phyloP scores from a whole-genome alignment of 768 basidiomycete species.

The Hydnum rufescens region DNA sequence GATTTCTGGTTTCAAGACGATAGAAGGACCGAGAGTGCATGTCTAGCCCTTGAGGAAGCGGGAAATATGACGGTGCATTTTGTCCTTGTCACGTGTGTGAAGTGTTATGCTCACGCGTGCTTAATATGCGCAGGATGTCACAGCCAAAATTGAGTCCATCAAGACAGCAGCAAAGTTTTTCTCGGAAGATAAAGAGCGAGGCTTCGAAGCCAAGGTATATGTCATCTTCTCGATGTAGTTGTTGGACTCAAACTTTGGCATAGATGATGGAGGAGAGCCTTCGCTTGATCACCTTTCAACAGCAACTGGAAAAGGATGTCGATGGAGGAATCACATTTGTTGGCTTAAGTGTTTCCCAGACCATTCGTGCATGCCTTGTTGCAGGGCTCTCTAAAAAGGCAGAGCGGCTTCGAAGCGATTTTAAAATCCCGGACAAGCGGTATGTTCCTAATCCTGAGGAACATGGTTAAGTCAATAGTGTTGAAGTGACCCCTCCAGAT shows the following conservation, averaged over 20 bases:
- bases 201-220: conserved; percentile 75
- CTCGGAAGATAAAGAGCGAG: conserved; percentile 78
- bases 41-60: conserved; percentile 75
- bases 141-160: conserved; percentile 47
- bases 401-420: conserved; percentile 74
- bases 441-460: conserved; percentile 17
- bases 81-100: not conserved
- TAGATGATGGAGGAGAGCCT: conserved; percentile 85
- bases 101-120: not conserved
- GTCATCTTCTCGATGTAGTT: not conserved
- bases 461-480: not conserved
- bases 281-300: conserved; percentile 59
- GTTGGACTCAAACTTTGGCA: not conserved
- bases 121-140: conserved; percentile 37
- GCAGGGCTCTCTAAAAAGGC: conserved; percentile 73
- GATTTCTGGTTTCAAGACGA: conserved; percentile 99
- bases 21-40: conserved; percentile 78
- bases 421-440: conserved; percentile 92
- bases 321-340: conserved; percentile 63
- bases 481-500: conserved; percentile 27
- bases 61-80: conserved; percentile 35
- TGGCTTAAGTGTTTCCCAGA: conserved; percentile 71
- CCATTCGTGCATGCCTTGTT: conserved; percentile 55
- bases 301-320: conserved; percentile 71
- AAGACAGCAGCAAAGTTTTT: conserved; percentile 83